These are phyloP conservation scores for Lanmaoa pseudosensibilis DNA, from an alignment of 768 basidiomycete genomes.

Conservation along the genomic window DNA sequence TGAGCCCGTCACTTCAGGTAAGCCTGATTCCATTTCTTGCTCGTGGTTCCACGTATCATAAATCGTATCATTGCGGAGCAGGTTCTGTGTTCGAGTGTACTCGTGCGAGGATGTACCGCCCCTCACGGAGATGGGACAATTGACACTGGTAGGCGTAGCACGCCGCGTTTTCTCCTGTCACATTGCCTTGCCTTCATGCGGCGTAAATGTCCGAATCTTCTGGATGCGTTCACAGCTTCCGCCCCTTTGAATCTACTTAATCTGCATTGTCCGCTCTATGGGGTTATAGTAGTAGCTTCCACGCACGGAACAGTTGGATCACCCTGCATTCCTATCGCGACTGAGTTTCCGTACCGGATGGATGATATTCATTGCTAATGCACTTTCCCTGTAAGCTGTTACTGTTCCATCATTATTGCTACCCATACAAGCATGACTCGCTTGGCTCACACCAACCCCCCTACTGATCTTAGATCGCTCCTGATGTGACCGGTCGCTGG, in stretches of 20 bases:
- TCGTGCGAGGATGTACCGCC: constrained; percentile 5
- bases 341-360: constrained; percentile 8
- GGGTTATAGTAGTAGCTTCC: constrained; percentile 22
- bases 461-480: constrained; percentile 8
- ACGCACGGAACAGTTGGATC: constrained; percentile 7
- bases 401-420: neutral
- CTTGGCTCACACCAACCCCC: neutral
- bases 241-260: constrained; percentile 17
- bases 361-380: constrained; percentile 9
- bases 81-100: constrained; percentile 1
- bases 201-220: constrained; percentile 5
- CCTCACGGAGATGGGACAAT: constrained; percentile 5
- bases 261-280: constrained; percentile 25
- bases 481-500: constrained; percentile 2
- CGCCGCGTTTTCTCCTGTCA: constrained; percentile 14
- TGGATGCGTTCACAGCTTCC: constrained; percentile 1
- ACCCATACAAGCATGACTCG: constrained; percentile 5
- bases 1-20: neutral
- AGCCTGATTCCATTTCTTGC: constrained; percentile 7
- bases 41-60: neutral
- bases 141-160: constrained; percentile 1
- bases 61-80: constrained; percentile 9
- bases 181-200: constrained; percentile 1
- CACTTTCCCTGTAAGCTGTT: neutral
- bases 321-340: constrained; percentile 11